Base-by-base conservation (phyloP, 768 basidiomycete genomes). In the Phlegmacium glaucopus region DNA sequence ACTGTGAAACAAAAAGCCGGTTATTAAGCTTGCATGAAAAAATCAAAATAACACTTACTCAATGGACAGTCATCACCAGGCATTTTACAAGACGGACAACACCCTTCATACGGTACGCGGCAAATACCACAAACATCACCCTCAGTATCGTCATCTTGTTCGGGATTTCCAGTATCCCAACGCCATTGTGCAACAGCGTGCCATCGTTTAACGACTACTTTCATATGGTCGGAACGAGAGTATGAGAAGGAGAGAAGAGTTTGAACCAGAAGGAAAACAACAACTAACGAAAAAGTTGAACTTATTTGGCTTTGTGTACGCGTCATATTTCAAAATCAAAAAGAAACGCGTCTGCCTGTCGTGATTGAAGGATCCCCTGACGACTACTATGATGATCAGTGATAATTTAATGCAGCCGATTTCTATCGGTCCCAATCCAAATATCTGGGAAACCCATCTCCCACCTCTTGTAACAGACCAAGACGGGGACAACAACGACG, bases 71-170 rank as follows among this genome's bases (percentile, higher is more conserved):
- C 66, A 54, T 98, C 96, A 12, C 96, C 96, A 0, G 96, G 96
- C 59, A 94, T 80, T 67, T 95, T 97, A 71, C 96, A 99, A 4
- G 85, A 80, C 9, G 96, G 93, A 70, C 95, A 98, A 58, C 92
- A 94, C 0, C 90, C 91, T 62, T 99, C 96, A 62, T 84, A 98
- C 0, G 92, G 80, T 2, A 91, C 86, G 22, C 90, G 83, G 66
- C 93, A 95, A 53, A 96, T 94, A 4, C 91, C 94, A 62, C 94
- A 80, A 10, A 80, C 78, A 42, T 83, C 80, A 34, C 72, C 79
- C 48, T 80, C 80, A 35, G 75, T 70, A 18, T 79, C 75, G 7
- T 61, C 62, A 41, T 74, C 72, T n/a, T 66, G 66, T 16, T 62
- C 59, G 0, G 58, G 49, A 46, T 65, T 61, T 1, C 77, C 75